phyloP scores from a whole-genome alignment of 2,329 filamentous ascomycete genomes.

The Kalaharituber pfeilii region DNA sequence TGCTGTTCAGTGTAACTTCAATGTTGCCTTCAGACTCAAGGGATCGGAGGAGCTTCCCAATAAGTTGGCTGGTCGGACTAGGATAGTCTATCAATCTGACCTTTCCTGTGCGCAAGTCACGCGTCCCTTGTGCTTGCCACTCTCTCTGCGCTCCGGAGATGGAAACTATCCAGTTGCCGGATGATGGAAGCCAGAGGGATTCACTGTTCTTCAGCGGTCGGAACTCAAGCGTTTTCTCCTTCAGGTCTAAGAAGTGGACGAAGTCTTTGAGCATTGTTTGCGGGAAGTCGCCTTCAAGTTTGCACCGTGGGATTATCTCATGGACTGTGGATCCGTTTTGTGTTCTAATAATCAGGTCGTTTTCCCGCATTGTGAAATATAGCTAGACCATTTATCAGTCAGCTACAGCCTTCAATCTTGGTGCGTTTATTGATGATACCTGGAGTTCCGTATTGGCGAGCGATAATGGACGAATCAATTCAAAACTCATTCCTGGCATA shows the following conservation, averaged over 20 bases:
- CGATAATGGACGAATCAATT: no score
- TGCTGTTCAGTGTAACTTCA: neutral
- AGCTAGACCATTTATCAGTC: no score
- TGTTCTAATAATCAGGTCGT: neutral
- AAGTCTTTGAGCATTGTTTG: neutral
- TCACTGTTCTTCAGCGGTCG: neutral
- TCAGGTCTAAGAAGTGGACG: neutral
- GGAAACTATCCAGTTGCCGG: neutral
- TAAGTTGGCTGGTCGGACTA: neutral
- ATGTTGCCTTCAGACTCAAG: neutral
- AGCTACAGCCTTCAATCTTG: no score
- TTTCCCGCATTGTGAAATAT: neutral
- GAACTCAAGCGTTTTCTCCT: neutral
- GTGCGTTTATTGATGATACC: no score
- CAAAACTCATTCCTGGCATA: no score
- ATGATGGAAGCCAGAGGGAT: neutral
- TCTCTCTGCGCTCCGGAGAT: neutral
- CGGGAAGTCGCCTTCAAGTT: neutral
- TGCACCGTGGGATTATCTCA: neutral
- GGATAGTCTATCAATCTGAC: neutral
- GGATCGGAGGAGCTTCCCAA: neutral
- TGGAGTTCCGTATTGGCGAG: no score
- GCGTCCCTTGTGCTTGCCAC: neutral
- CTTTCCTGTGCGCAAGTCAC: neutral
- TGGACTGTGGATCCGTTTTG: neutral